Base-by-base conservation (phyloP, 78 protist genomes). In the Dictyostelium capitatum region DNA sequence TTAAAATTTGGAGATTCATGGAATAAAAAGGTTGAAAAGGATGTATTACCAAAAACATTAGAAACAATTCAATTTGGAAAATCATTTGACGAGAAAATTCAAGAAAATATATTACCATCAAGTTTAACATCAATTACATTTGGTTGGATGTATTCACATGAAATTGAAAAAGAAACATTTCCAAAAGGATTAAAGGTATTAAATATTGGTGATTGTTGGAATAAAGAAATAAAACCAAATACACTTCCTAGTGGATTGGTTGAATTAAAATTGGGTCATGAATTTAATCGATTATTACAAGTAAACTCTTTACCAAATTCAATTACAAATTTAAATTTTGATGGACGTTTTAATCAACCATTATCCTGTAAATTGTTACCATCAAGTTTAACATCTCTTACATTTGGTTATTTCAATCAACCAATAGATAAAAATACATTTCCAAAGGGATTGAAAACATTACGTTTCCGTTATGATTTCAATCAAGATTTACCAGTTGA, bases 371-470 rank as follows among this genome's bases (percentile, higher is more conserved):
- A 41, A 15, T 8, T 32, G 3, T 32, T 67, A 6, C 75, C 75
- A 14, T 17, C 28, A 12, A 15, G 23, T 15, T 67, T 67, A 32
- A 0, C 17, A 15, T 5, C 7, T 15, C 15, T 67, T 30, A 32
- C 41, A 32, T 67, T 67, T 67, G 75, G 75, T 32, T 67, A 67
- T 11, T 75, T 75, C 15, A 28, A 75, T 75, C 82, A 75, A 75
- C 43, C 41, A 50, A 25, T 75, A 19, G 8, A 11, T 4, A 9
- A 5, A 1, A 23, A 54, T 15, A 48, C 82, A 19, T 11, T 75
- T 14, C 82, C 82, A 8, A 10, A 3, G 0, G 23, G 23, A 43
- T n/a, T 73, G 46, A 73, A 73, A 56, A 37, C 17, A 46, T 48
- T 83, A 7, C 32, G 14, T 3, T 51, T 83, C 23, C 47, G 81